Conservation (phyloP, 2,329 filamentous ascomycete genomes). For the Aspergillus unguis region DNA sequence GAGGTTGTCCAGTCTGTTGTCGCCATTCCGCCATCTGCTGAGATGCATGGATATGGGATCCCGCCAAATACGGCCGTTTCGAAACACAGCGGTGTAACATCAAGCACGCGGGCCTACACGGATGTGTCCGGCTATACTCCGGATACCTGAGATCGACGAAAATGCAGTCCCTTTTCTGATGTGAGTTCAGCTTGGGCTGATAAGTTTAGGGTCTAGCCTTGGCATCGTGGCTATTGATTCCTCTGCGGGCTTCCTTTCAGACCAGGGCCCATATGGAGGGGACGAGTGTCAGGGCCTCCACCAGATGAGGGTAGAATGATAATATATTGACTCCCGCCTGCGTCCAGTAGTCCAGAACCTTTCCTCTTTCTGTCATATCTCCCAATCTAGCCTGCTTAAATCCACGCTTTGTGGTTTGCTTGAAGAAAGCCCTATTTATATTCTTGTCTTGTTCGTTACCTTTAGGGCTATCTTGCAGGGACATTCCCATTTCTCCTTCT, state of each 20-base stretch:
- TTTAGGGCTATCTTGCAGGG: neutral
- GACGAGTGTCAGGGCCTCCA: conserved; percentile 5
- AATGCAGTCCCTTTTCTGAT: neutral
- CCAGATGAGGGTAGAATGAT: conserved; percentile 2
- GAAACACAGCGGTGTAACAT: conserved; percentile 16
- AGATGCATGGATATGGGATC: neutral
- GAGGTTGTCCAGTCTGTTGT: neutral
- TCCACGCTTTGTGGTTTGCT: neutral
- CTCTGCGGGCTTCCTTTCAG: conserved; percentile 6
- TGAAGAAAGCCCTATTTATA: conserved; percentile 1
- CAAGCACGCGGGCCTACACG: conserved; percentile 10
- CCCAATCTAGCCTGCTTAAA: neutral
- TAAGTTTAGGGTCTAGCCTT: conserved; percentile 12
- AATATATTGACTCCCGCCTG: conserved; percentile 8
- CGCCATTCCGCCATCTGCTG: neutral
- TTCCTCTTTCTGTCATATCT: neutral
- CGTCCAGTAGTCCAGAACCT: conserved; percentile 2
- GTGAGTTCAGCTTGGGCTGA: conserved; percentile 12
- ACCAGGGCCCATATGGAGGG: conserved; percentile 1
- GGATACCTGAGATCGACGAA: conserved; percentile 10
- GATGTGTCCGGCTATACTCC: conserved; percentile 9
- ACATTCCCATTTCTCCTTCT: neutral
- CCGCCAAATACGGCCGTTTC: conserved; percentile 4
- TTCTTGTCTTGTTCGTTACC: neutral
- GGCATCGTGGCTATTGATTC: conserved; percentile 10